Conservation (phyloP, 2,329 filamentous ascomycete species). For the Cercospora sojina region DNA sequence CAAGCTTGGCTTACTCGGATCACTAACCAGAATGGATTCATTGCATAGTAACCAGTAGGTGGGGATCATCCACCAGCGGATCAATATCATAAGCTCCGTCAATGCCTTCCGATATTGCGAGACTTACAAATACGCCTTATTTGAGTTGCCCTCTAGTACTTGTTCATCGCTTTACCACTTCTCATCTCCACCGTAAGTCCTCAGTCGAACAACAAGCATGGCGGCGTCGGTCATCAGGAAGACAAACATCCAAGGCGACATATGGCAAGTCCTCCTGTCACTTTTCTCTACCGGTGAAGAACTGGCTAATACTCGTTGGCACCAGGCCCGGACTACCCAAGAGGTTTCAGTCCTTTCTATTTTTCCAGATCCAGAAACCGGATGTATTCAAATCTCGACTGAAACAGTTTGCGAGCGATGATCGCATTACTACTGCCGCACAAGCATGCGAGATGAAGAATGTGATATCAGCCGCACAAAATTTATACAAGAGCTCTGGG, state of each 20-base stretch:
- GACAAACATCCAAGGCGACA: slow-evolving; percentile 10
- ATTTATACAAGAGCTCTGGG: slow-evolving; percentile 4
- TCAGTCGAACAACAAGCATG: slow-evolving; percentile 7
- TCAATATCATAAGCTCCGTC: neutral
- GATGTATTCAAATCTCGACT: slow-evolving; percentile 9
- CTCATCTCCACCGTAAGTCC: neutral
- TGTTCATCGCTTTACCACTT: neutral
- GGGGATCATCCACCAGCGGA: neutral
- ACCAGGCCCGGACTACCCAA: slow-evolving; percentile 10
- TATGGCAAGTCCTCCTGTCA: slow-evolving; percentile 9
- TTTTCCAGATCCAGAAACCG: slow-evolving; percentile 11
- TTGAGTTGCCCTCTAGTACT: neutral
- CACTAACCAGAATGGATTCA: neutral
- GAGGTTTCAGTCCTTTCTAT: slow-evolving; percentile 11
- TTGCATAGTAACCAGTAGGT: neutral
- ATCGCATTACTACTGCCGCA: slow-evolving; percentile 8
- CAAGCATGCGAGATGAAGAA: slow-evolving; percentile 9
- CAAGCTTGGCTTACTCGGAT: neutral
- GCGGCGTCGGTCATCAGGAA: slow-evolving; percentile 8
- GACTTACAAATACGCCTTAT: neutral
- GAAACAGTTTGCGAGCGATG: slow-evolving; percentile 8
- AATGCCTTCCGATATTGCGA: neutral
- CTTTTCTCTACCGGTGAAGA: neutral
- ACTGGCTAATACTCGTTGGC: neutral
- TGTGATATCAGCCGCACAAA: slow-evolving; percentile 9